These are phyloP conservation scores for Prunus dulcis DNA, from an alignment of 306 rosid genomes.

Conservation along the genomic window DNA sequence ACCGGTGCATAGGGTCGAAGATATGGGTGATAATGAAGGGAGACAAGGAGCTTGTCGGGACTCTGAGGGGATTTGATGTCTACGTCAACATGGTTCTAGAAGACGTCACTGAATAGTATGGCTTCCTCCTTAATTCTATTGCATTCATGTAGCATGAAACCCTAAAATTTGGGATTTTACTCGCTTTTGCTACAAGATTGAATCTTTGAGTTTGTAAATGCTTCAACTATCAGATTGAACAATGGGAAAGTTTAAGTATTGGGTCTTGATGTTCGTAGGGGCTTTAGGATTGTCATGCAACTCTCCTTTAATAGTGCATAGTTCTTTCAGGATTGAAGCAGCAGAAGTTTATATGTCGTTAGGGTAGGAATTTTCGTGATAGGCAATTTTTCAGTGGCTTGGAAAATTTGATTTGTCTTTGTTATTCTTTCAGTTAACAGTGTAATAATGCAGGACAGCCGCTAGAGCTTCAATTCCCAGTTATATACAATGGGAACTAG, in stretches of 20 bases:
- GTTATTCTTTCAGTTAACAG: neutral
- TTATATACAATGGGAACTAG: neutral
- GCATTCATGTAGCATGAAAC: neutral
- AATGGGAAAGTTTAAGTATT: neutral
- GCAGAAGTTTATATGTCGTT: neutral
- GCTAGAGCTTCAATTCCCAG: neutral
- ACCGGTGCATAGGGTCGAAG: constrained; percentile 94
- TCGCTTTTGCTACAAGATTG: neutral
- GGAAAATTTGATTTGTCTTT: neutral
- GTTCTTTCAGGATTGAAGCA: neutral
- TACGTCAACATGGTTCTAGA: constrained; percentile 98
- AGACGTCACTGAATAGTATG: constrained; percentile 98
- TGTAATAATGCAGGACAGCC: neutral
- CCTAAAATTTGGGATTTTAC: constrained; percentile 11
- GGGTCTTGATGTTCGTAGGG: neutral
- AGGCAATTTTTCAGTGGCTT: neutral
- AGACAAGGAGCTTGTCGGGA: constrained; percentile 97
- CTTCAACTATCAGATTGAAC: neutral
- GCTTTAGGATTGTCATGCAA: neutral
- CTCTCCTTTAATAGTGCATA: neutral
- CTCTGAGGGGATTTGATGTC: constrained; percentile 90
- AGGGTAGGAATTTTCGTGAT: neutral
- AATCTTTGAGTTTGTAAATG: neutral
- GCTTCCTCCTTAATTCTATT: neutral
- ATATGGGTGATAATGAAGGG: constrained; percentile 99